phyloP scores from a whole-genome alignment of 768 basidiomycete species.

The Boletales sp. region DNA sequence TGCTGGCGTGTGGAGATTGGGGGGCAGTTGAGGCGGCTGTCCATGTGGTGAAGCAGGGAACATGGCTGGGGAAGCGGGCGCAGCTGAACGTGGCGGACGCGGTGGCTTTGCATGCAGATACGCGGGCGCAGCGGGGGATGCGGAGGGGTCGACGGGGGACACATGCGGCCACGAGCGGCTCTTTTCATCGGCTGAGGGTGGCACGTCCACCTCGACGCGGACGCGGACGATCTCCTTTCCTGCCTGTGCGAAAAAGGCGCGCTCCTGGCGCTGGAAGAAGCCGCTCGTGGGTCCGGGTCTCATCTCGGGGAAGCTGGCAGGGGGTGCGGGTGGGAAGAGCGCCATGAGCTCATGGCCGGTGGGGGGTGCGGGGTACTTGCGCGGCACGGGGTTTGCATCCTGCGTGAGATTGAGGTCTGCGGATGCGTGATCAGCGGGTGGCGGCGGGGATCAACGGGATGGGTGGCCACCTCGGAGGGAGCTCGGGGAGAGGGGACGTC shows the following conservation, averaged over 20 bases:
- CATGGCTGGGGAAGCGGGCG: constrained; percentile 27
- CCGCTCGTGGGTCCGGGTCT: constrained; percentile 64
- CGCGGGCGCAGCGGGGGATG: constrained; percentile 29
- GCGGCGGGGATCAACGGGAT: neutral
- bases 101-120: constrained; percentile 31
- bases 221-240: constrained; percentile 77
- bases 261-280: constrained; percentile 73
- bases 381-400: constrained; percentile 43
- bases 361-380: constrained; percentile 71
- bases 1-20: constrained; percentile 29
- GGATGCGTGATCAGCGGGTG: constrained; percentile 14
- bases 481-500: constrained; percentile 61
- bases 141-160: constrained; percentile 21
- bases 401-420: constrained; percentile 65
- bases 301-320: constrained; percentile 51
- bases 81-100: constrained; percentile 23
- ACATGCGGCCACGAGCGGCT: constrained; percentile 19
- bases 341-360: constrained; percentile 85
- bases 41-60: constrained; percentile 30
- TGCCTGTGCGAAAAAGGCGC: constrained; percentile 76
- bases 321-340: constrained; percentile 72
- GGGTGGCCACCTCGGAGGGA: constrained; percentile 50
- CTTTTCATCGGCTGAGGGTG: constrained; percentile 25
- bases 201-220: constrained; percentile 64
- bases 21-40: constrained; percentile 32